Conservation (phyloP, 768 basidiomycete species). For the Boletus barrowsii region DNA sequence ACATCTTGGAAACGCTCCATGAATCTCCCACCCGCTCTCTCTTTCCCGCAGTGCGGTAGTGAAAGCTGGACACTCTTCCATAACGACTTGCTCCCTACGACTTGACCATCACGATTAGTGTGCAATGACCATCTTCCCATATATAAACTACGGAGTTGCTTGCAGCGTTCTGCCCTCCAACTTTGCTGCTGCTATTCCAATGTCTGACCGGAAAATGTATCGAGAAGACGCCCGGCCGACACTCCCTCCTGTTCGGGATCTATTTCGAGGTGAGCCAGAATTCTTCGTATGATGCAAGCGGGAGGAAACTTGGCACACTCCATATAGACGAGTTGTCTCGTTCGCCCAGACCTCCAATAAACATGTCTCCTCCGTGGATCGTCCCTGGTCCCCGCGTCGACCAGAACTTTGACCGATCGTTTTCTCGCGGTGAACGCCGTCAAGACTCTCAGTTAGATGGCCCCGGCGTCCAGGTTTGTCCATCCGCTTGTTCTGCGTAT, state of each 20-base stretch:
- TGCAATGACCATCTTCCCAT: constrained; percentile 22
- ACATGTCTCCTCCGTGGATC: constrained; percentile 41
- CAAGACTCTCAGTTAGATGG: constrained; percentile 25
- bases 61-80: constrained; percentile 28
- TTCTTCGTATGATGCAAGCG: neutral
- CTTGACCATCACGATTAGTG: constrained; percentile 25
- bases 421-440: constrained; percentile 24
- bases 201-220: constrained; percentile 26
- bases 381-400: constrained; percentile 40
- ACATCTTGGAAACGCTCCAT: constrained; percentile 29
- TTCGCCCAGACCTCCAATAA: constrained; percentile 37
- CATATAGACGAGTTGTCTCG: constrained; percentile 47
- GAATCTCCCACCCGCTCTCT: constrained; percentile 17
- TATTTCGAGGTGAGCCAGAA: constrained; percentile 53
- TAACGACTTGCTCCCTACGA: constrained; percentile 17
- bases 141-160: constrained; percentile 21
- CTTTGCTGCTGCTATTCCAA: constrained; percentile 20
- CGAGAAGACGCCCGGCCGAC: constrained; percentile 46
- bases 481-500: neutral
- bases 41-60: constrained; percentile 22
- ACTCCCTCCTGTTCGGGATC: constrained; percentile 68
- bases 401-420: constrained; percentile 23
- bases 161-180: constrained; percentile 7
- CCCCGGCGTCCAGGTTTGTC: constrained; percentile 31
- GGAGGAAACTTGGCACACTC: neutral